Base-by-base conservation (phyloP, 768 basidiomycete genomes). In the Paxillus involutus region DNA sequence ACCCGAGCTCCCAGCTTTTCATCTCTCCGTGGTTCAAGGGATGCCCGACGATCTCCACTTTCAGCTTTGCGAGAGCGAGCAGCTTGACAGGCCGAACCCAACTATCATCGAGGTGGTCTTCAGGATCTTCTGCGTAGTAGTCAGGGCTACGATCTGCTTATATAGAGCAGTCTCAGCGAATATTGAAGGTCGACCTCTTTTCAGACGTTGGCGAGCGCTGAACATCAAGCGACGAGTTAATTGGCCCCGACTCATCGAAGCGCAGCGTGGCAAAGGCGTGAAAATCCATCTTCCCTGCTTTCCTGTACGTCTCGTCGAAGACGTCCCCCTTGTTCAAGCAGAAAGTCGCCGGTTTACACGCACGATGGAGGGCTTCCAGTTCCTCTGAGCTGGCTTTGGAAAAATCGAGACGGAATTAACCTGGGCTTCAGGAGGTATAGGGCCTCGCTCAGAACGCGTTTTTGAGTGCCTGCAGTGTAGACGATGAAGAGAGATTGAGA, bases 261-360 rank as follows among this genome's bases (percentile, higher is more conserved):
- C 21, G 21, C 21, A 3, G 21, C 21, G 21, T 21, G 21, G 72
- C 47, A 56, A 82, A 81, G 10, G 64, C 40, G 1, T 51, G 36
- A 0, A 50, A 13, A 29, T 78, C 76, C 59, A 81, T 57, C 64
- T 80, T 79, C 1, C 76, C 73, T 0, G 79, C 78, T 53, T 77
- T 78, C 24, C 77, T 69, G 53, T 78, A 80, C 0, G 71, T 63
- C 40, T 79, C 77, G 55, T 80, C 79, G 7, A 73, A 52, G 0
- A 79, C 73, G 32, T 6, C 26, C 26, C 6, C 26, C 26, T 26
- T 26, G 26, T 76, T 71, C 29, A 51, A 29, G 4, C 78, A 77
- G 48, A 79, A 79, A 0, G 73, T 69, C 1, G 77, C 77, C 0
- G 71, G 75, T 5, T 73, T 55, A 55, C 78, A 79, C 1, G 71